Conservation (phyloP, 257 asterid genomes). For the Plantago elongata region DNA sequence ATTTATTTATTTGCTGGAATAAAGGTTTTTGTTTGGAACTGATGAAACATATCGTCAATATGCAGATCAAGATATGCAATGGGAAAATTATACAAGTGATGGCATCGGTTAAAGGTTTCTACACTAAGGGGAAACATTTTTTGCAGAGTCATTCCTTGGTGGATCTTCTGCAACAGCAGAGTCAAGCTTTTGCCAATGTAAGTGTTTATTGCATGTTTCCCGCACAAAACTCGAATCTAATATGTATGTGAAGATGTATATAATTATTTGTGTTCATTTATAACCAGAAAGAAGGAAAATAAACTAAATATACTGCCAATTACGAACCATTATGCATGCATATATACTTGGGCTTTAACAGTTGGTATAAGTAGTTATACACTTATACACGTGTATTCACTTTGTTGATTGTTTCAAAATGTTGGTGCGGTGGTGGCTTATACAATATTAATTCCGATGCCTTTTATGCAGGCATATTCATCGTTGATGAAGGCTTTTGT, state of each 20-base stretch:
- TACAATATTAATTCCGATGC: conserved; percentile 13
- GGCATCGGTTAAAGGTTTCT: conserved; percentile 86
- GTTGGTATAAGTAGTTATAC: too few relatives aligned
- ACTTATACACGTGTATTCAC: too few relatives aligned
- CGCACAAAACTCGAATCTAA: too few relatives aligned
- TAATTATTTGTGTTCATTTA: too few relatives aligned
- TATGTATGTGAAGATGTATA: too few relatives aligned
- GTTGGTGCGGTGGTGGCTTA: conserved; percentile 6
- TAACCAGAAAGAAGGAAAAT: too few relatives aligned
- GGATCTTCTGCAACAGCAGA: conserved; percentile 98
- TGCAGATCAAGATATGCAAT: conserved; percentile 96
- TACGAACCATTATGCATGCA: too few relatives aligned
- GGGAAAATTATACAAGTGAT: conserved; percentile 84
- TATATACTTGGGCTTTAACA: too few relatives aligned
- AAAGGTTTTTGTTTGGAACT: neutral
- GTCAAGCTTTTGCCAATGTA: conserved; percentile 96
- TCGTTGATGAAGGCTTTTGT: conserved; percentile 81
- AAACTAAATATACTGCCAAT: too few relatives aligned
- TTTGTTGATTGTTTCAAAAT: neutral
- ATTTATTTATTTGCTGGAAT: too few relatives aligned
- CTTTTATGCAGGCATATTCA: conserved; percentile 79
- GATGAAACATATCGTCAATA: conserved; percentile 17
- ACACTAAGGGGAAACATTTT: conserved; percentile 70
- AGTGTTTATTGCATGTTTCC: conserved; percentile 16
- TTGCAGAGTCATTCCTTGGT: conserved; percentile 79